Conservation (phyloP, 768 basidiomycete genomes). For the Sporobolomyces pararoseus region DNA sequence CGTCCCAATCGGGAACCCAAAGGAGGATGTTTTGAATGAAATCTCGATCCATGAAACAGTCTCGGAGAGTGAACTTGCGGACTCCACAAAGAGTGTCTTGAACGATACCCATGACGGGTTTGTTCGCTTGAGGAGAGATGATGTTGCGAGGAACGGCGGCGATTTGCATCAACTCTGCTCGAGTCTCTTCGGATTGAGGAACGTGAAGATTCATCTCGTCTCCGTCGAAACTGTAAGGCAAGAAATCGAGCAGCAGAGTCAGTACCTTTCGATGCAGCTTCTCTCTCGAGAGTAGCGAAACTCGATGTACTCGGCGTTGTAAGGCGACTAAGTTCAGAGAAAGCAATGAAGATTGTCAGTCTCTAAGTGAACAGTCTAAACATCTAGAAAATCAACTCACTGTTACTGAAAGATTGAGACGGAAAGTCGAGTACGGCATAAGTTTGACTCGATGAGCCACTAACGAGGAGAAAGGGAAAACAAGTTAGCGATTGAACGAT, state of each 20-base stretch:
- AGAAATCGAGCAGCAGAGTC: not conserved
- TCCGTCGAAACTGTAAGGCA: slow-evolving; percentile 68
- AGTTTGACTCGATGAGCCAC: slow-evolving; percentile 93
- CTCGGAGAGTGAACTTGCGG: slow-evolving; percentile 92
- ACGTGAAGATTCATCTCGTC: slow-evolving; percentile 99
- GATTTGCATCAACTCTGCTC: slow-evolving; percentile 95
- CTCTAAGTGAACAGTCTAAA: slow-evolving; percentile 15
- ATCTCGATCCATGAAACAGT: slow-evolving; percentile 91
- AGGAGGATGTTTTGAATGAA: slow-evolving; percentile 95
- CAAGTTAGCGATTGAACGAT: too few relatives aligned
- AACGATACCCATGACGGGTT: slow-evolving; percentile 94
- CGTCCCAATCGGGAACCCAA: slow-evolving; percentile 98
- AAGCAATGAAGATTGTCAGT: slow-evolving; percentile 26
- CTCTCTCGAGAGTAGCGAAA: not conserved
- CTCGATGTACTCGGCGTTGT: slow-evolving; percentile 74
- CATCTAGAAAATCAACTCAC: slow-evolving; percentile 56
- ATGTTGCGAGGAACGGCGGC: slow-evolving; percentile 99
- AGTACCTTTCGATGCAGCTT: not conserved
- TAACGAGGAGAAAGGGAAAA: slow-evolving; percentile 1
- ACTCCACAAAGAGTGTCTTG: slow-evolving; percentile 98
- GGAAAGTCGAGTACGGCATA: slow-evolving; percentile 98
- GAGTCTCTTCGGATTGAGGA: slow-evolving; percentile 95
- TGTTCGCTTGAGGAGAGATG: slow-evolving; percentile 98
- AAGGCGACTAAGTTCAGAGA: slow-evolving; percentile 63
- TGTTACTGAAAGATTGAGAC: slow-evolving; percentile 85